These are phyloP conservation scores for Persicaria tinctoria DNA, from an alignment of 148 eudicot genomes.

Conservation along the genomic window DNA sequence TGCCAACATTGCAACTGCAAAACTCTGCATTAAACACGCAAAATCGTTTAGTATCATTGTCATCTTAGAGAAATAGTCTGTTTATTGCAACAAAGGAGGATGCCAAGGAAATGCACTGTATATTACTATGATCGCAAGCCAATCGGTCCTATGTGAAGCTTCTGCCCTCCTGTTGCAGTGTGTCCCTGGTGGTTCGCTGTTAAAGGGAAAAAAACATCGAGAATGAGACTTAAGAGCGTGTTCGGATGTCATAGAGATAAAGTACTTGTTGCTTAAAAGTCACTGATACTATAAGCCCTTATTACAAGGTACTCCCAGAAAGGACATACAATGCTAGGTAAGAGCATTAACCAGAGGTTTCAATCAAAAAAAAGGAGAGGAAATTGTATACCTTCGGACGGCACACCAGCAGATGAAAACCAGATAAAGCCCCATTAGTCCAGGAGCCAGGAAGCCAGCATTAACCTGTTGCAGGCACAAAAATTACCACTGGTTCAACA, in stretches of 20 bases:
- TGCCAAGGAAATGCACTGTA: not conserved
- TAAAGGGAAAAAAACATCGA: not conserved
- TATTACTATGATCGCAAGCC: conserved; percentile 75
- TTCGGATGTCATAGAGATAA: too few species aligned
- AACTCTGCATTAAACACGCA: conserved; percentile 40
- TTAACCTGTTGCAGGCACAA: conserved; percentile 39
- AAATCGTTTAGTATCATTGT: not conserved
- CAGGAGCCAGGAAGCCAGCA: conserved; percentile 70
- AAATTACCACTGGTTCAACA: not conserved
- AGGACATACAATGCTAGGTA: too few species aligned
- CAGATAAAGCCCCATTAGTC: conserved; percentile 79
- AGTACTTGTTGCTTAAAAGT: too few species aligned
- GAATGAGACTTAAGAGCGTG: not conserved
- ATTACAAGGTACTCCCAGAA: too few species aligned
- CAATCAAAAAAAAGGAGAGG: not conserved
- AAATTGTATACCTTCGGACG: conserved; percentile 55
- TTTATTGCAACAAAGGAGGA: not conserved
- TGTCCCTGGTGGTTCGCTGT: conserved; percentile 76
- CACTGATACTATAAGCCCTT: too few species aligned
- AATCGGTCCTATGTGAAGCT: conserved; percentile 43
- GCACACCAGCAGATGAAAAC: conserved; percentile 92
- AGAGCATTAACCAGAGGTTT: too few species aligned
- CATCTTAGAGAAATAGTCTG: not conserved
- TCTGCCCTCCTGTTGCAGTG: conserved; percentile 54
- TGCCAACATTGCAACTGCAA: conserved; percentile 62